Conservation (phyloP, 2,329 filamentous ascomycete genomes). For the Blumeriella jaapii region DNA sequence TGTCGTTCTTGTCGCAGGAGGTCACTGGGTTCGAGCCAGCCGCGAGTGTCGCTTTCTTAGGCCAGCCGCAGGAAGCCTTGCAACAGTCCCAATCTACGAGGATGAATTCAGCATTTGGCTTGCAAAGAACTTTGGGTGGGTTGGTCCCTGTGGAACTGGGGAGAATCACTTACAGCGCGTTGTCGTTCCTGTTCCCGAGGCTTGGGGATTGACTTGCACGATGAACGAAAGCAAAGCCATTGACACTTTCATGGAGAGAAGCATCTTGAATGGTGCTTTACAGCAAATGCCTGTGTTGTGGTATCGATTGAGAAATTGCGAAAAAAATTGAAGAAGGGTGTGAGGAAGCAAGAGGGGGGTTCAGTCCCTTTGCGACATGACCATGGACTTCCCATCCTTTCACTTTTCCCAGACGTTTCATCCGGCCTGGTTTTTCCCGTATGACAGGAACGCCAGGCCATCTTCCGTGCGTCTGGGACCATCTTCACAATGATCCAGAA, state of each 20-base stretch:
- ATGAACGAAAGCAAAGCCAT: constrained; percentile 24
- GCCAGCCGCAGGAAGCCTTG: constrained; percentile 56
- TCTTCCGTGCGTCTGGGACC: constrained; percentile 1
- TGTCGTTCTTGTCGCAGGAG: constrained; percentile 34
- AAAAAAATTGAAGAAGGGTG: not conserved
- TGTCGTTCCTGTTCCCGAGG: constrained; percentile 21
- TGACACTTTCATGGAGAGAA: no score
- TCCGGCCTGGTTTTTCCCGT: no score
- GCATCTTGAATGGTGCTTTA: constrained; percentile 4
- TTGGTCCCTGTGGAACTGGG: not conserved
- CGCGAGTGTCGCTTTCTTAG: constrained; percentile 41
- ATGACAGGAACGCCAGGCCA: not conserved
- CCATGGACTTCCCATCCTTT: not conserved
- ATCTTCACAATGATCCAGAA: not conserved
- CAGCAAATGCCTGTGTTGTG: not conserved
- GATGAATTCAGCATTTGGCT: not conserved
- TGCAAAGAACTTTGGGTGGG: not conserved
- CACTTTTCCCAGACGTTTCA: not conserved
- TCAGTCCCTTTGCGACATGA: not conserved
- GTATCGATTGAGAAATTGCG: no score
- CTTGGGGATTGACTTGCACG: constrained; percentile 14
- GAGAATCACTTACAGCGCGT: constrained; percentile 27
- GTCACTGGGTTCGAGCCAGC: constrained; percentile 18
- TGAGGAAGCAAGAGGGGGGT: not conserved
- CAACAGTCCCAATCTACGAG: constrained; percentile 50